phyloP scores from a whole-genome alignment of 2,329 filamentous ascomycete genomes.

The Nakataea oryzae region DNA sequence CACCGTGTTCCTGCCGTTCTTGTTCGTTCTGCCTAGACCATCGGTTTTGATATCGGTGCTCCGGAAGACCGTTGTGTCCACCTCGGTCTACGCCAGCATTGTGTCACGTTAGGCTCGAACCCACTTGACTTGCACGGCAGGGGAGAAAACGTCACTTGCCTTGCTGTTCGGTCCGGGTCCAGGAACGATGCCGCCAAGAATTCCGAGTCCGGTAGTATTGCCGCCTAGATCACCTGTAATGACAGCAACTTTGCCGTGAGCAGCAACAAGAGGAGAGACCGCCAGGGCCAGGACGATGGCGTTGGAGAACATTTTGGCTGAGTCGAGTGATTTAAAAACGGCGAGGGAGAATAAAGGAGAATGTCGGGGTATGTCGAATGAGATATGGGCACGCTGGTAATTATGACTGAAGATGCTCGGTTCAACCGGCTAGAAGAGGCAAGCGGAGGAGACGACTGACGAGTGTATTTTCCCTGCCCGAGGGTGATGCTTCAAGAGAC shows the following conservation, averaged over 20 bases:
- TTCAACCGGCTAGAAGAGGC: neutral
- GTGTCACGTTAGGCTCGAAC: too few relatives aligned
- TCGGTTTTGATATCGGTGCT: conserved; percentile 21
- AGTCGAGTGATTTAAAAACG: neutral
- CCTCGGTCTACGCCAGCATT: conserved; percentile 20
- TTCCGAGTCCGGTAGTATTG: conserved; percentile 29
- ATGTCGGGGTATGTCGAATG: neutral
- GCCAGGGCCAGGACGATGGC: conserved; percentile 16
- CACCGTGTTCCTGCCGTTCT: conserved; percentile 23
- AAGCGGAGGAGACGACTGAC: neutral
- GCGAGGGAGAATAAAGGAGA: neutral
- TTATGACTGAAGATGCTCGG: neutral
- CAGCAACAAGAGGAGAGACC: conserved; percentile 16
- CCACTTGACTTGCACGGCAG: too few relatives aligned
- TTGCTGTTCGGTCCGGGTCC: conserved; percentile 24
- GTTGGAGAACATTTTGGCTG: conserved; percentile 16
- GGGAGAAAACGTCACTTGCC: too few relatives aligned
- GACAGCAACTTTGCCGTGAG: conserved; percentile 20
- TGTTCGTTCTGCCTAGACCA: conserved; percentile 26
- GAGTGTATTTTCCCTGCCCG: neutral
- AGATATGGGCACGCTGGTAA: neutral
- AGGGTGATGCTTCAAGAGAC: neutral
- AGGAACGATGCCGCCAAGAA: conserved; percentile 27
- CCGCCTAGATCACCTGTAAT: conserved; percentile 24
- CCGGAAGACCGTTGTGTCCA: conserved; percentile 33